phyloP scores from a whole-genome alignment of 352 stramenopile species.

The Pythium utonaiense region DNA sequence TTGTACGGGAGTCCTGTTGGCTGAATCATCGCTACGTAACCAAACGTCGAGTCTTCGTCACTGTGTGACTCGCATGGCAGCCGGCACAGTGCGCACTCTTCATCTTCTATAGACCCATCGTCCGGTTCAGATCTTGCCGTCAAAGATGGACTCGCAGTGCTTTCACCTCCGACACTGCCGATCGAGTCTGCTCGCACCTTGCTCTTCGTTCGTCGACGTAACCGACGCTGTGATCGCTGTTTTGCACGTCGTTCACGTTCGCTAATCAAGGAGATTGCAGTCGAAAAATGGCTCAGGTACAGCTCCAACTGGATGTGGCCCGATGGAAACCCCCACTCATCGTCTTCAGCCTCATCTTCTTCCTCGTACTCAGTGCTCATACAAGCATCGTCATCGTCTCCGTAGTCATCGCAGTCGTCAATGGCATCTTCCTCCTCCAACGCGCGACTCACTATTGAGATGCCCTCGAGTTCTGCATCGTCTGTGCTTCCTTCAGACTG shows the following conservation, averaged over 20 bases:
- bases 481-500: slow-evolving; percentile 26
- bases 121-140: slow-evolving; percentile 19
- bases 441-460: background rate
- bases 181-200: slow-evolving; percentile 18
- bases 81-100: slow-evolving; percentile 67
- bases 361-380: slow-evolving; percentile 43
- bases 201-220: slow-evolving; percentile 28
- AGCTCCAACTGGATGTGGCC: slow-evolving; percentile 60
- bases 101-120: slow-evolving; percentile 25
- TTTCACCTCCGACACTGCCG: background rate
- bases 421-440: slow-evolving; percentile 33
- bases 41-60: slow-evolving; percentile 45
- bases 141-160: slow-evolving; percentile 6
- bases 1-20: slow-evolving; percentile 50
- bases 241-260: slow-evolving; percentile 36
- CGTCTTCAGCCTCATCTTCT: slow-evolving; percentile 61
- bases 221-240: slow-evolving; percentile 26
- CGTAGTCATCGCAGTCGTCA: slow-evolving; percentile 20
- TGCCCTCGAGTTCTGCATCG: slow-evolving; percentile 18
- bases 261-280: slow-evolving; percentile 46
- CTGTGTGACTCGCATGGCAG: slow-evolving; percentile 44
- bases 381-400: slow-evolving; percentile 26
- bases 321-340: slow-evolving; percentile 81
- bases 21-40: slow-evolving; percentile 66
- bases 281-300: slow-evolving; percentile 66